These are phyloP conservation scores for Mrakia hoshinonis DNA, from an alignment of 768 basidiomycete species.

Conservation along the genomic window DNA sequence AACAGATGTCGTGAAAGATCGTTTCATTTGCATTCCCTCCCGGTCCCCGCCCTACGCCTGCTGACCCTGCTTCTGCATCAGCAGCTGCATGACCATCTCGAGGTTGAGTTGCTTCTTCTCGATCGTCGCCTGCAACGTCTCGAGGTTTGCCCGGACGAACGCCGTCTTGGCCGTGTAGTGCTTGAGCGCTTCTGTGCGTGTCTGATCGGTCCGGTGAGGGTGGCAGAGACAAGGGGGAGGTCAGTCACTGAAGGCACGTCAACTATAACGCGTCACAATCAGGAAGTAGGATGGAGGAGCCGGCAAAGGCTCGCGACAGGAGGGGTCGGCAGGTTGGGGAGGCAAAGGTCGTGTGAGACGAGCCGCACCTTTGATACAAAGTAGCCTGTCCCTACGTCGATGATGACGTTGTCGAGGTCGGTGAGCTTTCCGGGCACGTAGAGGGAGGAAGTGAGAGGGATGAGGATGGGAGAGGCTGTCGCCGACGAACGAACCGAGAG, in stretches of 20 bases:
- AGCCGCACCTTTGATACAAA: slow-evolving; percentile 78
- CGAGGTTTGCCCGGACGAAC: slow-evolving; percentile 72
- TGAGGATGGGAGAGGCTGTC: slow-evolving; percentile 84
- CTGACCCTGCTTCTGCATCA: slow-evolving; percentile 55
- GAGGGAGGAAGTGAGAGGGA: slow-evolving; percentile 87
- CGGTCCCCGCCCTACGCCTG: no score
- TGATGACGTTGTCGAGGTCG: slow-evolving; percentile 75
- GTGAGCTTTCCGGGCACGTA: slow-evolving; percentile 86
- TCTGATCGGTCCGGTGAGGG: slow-evolving; percentile 48
- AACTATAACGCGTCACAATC: no score
- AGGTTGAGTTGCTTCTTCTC: slow-evolving; percentile 55
- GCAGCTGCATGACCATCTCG: slow-evolving; percentile 59
- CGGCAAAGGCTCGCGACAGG: slow-evolving; percentile 3
- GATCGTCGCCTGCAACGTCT: slow-evolving; percentile 78
- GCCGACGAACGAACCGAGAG: not conserved
- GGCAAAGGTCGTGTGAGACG: not conserved
- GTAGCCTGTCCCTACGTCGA: slow-evolving; percentile 95
- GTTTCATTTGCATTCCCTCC: no score
- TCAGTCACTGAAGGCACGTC: no score
- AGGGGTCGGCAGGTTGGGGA: not conserved
- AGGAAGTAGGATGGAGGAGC: not conserved
- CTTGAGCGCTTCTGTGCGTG: slow-evolving; percentile 65
- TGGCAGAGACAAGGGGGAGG: not conserved
- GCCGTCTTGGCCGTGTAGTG: slow-evolving; percentile 75
- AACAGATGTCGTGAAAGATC: no score